Base-by-base conservation (phyloP, 164 flowering plant species). In the Houttuynia cordata region DNA sequence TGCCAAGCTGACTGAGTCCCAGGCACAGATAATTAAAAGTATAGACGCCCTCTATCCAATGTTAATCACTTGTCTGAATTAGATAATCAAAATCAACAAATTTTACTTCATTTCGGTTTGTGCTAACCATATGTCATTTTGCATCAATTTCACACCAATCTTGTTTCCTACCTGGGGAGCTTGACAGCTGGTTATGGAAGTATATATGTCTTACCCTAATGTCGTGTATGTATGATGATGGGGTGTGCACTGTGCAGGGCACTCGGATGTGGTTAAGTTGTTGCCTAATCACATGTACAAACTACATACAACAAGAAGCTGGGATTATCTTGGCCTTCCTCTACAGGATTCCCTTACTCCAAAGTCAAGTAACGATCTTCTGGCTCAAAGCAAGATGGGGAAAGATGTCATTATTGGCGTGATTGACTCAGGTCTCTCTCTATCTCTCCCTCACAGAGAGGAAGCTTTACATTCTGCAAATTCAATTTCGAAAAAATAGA, bases 251-350 rank as follows among this genome's bases (percentile, higher is more conserved):
- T 41, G 7, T 21, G 24, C 24, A 79, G 84, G 68, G 51, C 54
- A 74, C 22, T 76, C 84, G 4, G 78, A 67, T 0, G 87, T 79
- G 56, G 66, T 77, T 49, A 67, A 63, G 51, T 74, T 83, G 18
- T 62, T 74, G 22, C 74, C 74, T 2, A 76, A 73, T 60, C 64
- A 56, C 25, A 17, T 76, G 58, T 66, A 63, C 62, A 65, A 64
- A 59, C 73, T 79, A 21, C 81, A 76, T 20, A 80, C 85, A 8
- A 81, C 83, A 12, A 64, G 83, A 50, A 80, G 81, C 65, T 83
- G 83, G 82, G 88, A 83, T 57, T 83, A 58, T 57, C 73, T 80
- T 3, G 78, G 77, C 10, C 77, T 83, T 30, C 21, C 65, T 58
- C 37, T 70, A n/a, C 34, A 65, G 17, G 6, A 6, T 34, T 22